Percentiles rank a stretch among this genome's conserved stretches.
phyloP scores from a whole-genome alignment of 129 eudicot species.

The Escallonia rubra region DNA sequence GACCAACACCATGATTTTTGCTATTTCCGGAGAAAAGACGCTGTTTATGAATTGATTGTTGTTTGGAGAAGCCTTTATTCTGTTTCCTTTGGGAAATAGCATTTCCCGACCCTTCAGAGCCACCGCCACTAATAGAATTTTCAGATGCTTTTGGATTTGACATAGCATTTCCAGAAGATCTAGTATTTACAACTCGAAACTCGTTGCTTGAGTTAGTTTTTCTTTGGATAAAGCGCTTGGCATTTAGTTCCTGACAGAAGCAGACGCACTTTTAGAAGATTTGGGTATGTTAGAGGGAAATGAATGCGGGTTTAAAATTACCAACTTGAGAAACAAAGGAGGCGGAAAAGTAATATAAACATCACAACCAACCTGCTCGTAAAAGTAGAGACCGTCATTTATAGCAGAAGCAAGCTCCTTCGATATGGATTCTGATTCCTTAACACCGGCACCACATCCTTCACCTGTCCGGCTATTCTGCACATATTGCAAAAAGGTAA shows the following conservation, averaged over 20 bases:
- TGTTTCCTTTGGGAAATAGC: conserved; percentile 59
- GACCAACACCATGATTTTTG: conserved; percentile 45
- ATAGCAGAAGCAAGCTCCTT: conserved; percentile 86
- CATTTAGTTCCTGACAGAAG: conserved; percentile 58
- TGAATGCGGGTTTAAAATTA: background rate
- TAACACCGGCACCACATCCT: conserved; percentile 34
- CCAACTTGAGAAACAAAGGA: background rate
- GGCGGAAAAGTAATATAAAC: background rate
- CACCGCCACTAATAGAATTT: conserved; percentile 26
- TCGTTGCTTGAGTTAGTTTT: conserved; percentile 34
- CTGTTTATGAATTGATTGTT: conserved; percentile 46
- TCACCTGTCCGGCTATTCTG: conserved; percentile 52
- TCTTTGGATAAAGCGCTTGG: conserved; percentile 50
- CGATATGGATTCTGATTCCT: conserved; percentile 46
- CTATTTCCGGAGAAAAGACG: conserved; percentile 56
- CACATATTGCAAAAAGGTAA: conserved; percentile 1
- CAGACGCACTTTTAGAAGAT: background rate
- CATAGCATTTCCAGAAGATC: conserved; percentile 29
- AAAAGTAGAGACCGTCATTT: conserved; percentile 84
- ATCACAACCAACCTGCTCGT: conserved; percentile 68
- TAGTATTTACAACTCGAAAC: conserved; percentile 44
- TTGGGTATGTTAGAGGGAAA: no score
- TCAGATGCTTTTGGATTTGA: conserved; percentile 26
- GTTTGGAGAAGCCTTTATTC: conserved; percentile 54
- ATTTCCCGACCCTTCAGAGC: conserved; percentile 42